Conservation (phyloP, 2,329 filamentous ascomycete genomes). For the Monosporascus sp. region DNA sequence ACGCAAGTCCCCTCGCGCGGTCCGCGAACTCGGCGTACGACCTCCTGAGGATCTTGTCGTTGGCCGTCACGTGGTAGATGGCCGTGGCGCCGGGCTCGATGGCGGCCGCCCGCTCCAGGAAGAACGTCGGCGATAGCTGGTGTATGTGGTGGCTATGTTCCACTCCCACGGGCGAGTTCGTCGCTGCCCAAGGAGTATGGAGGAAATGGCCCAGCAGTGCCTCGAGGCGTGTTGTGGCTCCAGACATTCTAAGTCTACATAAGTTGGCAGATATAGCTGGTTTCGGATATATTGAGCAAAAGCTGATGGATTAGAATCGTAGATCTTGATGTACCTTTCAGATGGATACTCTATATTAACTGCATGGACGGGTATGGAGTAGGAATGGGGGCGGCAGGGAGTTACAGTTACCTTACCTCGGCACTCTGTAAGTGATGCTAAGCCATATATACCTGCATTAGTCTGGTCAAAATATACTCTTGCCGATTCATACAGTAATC, state of each 20-base stretch:
- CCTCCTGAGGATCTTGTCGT: slow-evolving; percentile 66
- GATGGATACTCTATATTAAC: too few species aligned
- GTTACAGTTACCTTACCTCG: too few species aligned
- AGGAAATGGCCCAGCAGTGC: slow-evolving; percentile 50
- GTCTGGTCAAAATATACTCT: too few species aligned
- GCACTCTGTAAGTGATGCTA: too few species aligned
- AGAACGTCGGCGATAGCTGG: slow-evolving; percentile 80
- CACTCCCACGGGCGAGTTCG: slow-evolving; percentile 33
- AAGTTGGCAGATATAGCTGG: not conserved
- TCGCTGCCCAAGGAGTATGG: slow-evolving; percentile 15
- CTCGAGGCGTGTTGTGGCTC: slow-evolving; percentile 54
- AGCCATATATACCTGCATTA: too few species aligned
- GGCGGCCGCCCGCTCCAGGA: slow-evolving; percentile 76
- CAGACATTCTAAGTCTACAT: slow-evolving; percentile 47
- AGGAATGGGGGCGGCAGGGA: too few species aligned
- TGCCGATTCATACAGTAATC: too few species aligned
- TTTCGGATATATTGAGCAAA: too few species aligned
- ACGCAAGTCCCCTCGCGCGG: slow-evolving; percentile 80
- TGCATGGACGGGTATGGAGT: too few species aligned
- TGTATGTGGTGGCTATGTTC: slow-evolving; percentile 58
- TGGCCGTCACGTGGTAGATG: slow-evolving; percentile 79
- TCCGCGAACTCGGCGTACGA: slow-evolving; percentile 80
- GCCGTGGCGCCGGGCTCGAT: slow-evolving; percentile 85
- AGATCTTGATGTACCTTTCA: too few species aligned
- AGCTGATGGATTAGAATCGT: too few species aligned